Evolutionary conservation across 139 green algal genomes (phyloP).

Genomic region (Chlamydomonas urium): DNA sequence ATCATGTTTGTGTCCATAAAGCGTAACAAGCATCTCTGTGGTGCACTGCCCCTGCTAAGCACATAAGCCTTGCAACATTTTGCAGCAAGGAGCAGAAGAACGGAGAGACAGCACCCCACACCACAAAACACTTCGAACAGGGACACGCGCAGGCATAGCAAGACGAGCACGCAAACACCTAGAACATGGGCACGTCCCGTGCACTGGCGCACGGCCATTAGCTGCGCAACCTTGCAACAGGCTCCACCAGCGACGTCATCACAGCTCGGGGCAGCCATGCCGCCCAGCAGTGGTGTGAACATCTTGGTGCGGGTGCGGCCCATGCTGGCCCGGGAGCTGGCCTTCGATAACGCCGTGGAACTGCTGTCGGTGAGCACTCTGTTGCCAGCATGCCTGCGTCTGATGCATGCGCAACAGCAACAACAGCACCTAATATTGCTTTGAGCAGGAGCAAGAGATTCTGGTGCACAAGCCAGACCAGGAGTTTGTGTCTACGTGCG

Average conservation of each 20-base stretch:
- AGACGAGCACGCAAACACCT: background rate
- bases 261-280: background rate
- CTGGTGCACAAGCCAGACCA: conserved; percentile 32
- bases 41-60: no score
- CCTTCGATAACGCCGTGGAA: conserved; percentile 40
- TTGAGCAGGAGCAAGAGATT: conserved; percentile 9
- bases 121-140: background rate
- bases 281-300: conserved; percentile 20
- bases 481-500: conserved; percentile 41
- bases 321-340: conserved; percentile 42
- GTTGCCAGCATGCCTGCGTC: background rate
- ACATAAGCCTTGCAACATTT: no score
- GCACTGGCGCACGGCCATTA: background rate
- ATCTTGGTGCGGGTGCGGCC: conserved; percentile 51
- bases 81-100: no score
- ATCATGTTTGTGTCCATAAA: no score
- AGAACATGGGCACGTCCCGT: background rate
- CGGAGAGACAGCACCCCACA: no score
- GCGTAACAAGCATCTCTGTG: no score
- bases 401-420: background rate
- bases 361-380: conserved; percentile 23
- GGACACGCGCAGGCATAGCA: background rate
- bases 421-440: conserved; percentile 1
- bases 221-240: no score
- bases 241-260: no score